These are phyloP conservation scores for Carex kokanica DNA, from an alignment of 176 grass and related monocot species.

Conservation along the genomic window DNA sequence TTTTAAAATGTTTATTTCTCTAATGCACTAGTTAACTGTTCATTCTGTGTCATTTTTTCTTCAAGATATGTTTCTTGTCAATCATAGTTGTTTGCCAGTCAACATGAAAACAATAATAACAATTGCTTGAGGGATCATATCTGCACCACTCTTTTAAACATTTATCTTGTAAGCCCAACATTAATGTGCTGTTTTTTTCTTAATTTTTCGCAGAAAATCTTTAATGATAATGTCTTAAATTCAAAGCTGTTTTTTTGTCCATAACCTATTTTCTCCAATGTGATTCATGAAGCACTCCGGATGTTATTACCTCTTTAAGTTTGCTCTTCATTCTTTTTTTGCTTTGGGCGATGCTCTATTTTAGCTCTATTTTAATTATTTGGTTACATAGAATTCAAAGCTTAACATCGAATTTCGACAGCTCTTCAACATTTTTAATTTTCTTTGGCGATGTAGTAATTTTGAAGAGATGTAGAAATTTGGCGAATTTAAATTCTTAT, in stretches of 20 bases:
- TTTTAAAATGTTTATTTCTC: conserved; percentile 4
- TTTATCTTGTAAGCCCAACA: neutral
- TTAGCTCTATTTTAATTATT: too few relatives aligned
- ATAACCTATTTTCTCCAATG: too few relatives aligned
- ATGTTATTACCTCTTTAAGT: too few relatives aligned
- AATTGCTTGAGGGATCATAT: neutral
- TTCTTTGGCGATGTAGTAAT: too few relatives aligned
- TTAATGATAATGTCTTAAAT: neutral
- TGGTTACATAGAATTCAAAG: too few relatives aligned
- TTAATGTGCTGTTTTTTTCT: neutral
- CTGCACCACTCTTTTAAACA: neutral
- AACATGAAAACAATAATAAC: neutral
- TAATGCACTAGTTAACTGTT: neutral
- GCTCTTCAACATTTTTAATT: too few relatives aligned
- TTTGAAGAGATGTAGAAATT: too few relatives aligned
- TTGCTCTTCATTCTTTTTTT: too few relatives aligned
- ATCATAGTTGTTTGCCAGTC: neutral
- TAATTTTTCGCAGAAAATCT: neutral
- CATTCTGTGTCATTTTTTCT: neutral
- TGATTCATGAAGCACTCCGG: too few relatives aligned
- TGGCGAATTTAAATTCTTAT: too few relatives aligned
- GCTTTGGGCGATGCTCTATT: too few relatives aligned
- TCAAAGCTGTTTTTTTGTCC: neutral
- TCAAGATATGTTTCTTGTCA: neutral
- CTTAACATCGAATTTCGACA: too few relatives aligned